A percentile compares a stretch with the other conserved stretches of the same genome.
phyloP scores from a whole-genome alignment of 2,329 filamentous ascomycete genomes.

The Claviceps fusiformis region DNA sequence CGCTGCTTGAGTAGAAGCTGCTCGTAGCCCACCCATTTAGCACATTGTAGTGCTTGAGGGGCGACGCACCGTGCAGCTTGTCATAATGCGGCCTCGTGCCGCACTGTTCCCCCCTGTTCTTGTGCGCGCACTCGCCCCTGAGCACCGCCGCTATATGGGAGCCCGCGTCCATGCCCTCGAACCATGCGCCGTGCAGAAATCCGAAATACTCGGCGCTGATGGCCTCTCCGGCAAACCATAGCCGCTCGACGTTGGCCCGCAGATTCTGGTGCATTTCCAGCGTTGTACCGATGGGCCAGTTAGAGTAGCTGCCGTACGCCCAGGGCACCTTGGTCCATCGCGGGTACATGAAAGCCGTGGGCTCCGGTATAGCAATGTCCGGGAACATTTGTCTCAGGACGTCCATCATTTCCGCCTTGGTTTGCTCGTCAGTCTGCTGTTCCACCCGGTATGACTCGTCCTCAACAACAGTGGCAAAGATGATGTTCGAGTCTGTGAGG shows the following conservation, averaged over 20 bases:
- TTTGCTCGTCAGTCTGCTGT: conserved; percentile 42
- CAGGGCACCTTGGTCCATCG: conserved; percentile 19
- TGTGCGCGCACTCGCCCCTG: conserved; percentile 8
- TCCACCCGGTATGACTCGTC: conserved; percentile 45
- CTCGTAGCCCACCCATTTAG: conserved; percentile 24
- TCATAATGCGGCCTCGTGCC: conserved; percentile 12
- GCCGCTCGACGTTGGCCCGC: conserved; percentile 44
- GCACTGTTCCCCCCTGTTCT: conserved; percentile 7
- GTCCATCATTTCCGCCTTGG: conserved; percentile 39
- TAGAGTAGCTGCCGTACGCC: conserved; percentile 50
- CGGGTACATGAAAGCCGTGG: conserved; percentile 48
- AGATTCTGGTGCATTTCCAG: conserved; percentile 55
- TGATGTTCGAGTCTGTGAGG: conserved; percentile 45
- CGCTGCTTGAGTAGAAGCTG: conserved; percentile 14
- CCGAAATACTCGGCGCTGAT: conserved; percentile 51
- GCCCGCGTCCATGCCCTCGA: conserved; percentile 38
- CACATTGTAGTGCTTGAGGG: conserved; percentile 17
- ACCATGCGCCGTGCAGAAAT: conserved; percentile 50
- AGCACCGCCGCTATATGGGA: conserved; percentile 24
- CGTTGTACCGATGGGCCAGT: conserved; percentile 51
- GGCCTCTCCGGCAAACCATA: conserved; percentile 55
- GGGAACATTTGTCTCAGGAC: conserved; percentile 51
- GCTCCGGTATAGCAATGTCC: conserved; percentile 40
- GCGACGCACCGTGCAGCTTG: conserved; percentile 19
- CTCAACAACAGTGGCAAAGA: conserved; percentile 50